Evolutionary conservation across 2,329 filamentous ascomycete species (phyloP), one percentile per base, ranked within the genome.

Genomic region (Ustulina deusta): DNA sequence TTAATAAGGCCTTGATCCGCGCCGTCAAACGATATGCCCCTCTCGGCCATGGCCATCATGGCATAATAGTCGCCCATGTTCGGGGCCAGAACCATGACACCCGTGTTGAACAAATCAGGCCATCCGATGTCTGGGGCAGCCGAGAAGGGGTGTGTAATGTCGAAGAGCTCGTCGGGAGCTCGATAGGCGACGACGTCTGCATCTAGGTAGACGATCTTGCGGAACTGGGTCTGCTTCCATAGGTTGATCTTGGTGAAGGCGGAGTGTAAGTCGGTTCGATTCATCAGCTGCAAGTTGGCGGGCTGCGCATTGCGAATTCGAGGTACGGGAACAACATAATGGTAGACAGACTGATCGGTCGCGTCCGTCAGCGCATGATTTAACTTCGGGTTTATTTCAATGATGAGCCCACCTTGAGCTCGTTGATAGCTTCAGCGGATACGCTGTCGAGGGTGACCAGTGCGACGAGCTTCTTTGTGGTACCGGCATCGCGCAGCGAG

Each of bases 91-190:
- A 94, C 93, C 93, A 99, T 97, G 74, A 99, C 89, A 76, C 96
- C 96, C n/a, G 92, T 94, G 81, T 99, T 99, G 89, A 98, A 98
- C 69, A 94, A 88, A 81, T 99, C 96, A 38, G 96, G 96, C 96
- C 96, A 99, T 73, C 96, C 96, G 75, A 98, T 94, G 80, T 99
- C 96, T 36, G 96, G 94, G 11, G 93, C 94, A 1, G 96, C 89
- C 46, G 88, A 86, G 77, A 91, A 90, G 61, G 84, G 77, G 55
- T 88, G 81, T 4, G 82, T 76, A 27, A 90, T 78, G 64, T 90
- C 86, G 77, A 99, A 97, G 63, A 99, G 89, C 85, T 99, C 96
- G 76, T 99, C 95, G 3, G 95, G 93, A 38, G 94, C 93, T 73
- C 94, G 87, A 70, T 97, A 87, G 34, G 93, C 93, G n/a, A 99